Percentiles rank a stretch among this genome's conserved stretches.
Evolutionary conservation across 345 rosid genomes (phyloP).

Genomic region (Citrus medica): DNA sequence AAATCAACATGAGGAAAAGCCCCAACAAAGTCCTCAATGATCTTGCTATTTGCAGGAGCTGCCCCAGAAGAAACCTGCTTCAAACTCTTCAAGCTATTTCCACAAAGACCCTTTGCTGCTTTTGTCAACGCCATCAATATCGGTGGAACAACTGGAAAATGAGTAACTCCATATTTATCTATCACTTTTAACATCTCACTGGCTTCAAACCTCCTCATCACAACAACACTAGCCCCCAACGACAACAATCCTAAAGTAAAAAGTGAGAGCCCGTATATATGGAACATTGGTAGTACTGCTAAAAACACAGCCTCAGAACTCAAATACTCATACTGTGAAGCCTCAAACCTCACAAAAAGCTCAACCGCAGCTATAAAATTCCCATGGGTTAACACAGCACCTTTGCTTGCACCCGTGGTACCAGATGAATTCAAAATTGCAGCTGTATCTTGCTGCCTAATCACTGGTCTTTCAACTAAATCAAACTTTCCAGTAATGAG

Average conservation of each 20-base stretch:
- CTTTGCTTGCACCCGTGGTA: slow-evolving; percentile 80
- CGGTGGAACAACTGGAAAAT: slow-evolving; percentile 81
- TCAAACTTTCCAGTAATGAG: slow-evolving; percentile 29
- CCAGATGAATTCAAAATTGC: slow-evolving; percentile 84
- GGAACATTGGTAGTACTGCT: slow-evolving; percentile 74
- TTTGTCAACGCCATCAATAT: slow-evolving; percentile 51
- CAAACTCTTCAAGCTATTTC: slow-evolving; percentile 49
- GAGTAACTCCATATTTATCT: slow-evolving; percentile 53
- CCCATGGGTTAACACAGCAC: slow-evolving; percentile 67
- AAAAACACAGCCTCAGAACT: slow-evolving; percentile 52
- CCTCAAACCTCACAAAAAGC: slow-evolving; percentile 77
- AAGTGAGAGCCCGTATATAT: slow-evolving; percentile 71
- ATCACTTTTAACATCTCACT: slow-evolving; percentile 43
- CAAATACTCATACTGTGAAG: slow-evolving; percentile 54
- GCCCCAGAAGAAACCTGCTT: slow-evolving; percentile 89
- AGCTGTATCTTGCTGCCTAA: slow-evolving; percentile 72
- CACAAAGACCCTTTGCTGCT: slow-evolving; percentile 30
- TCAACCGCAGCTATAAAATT: slow-evolving; percentile 66
- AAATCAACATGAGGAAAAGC: slow-evolving; percentile 65
- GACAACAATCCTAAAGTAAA: slow-evolving; percentile 61
- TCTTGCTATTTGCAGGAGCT: slow-evolving; percentile 52
- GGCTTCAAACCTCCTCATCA: slow-evolving; percentile 63
- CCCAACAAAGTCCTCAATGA: slow-evolving; percentile 50
- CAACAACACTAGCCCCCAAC: slow-evolving; percentile 61
- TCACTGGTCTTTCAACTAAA: slow-evolving; percentile 27